Evolutionary conservation across 169 alveolate genomes (phyloP).

Genomic region (Eimeria acervulina): DNA sequence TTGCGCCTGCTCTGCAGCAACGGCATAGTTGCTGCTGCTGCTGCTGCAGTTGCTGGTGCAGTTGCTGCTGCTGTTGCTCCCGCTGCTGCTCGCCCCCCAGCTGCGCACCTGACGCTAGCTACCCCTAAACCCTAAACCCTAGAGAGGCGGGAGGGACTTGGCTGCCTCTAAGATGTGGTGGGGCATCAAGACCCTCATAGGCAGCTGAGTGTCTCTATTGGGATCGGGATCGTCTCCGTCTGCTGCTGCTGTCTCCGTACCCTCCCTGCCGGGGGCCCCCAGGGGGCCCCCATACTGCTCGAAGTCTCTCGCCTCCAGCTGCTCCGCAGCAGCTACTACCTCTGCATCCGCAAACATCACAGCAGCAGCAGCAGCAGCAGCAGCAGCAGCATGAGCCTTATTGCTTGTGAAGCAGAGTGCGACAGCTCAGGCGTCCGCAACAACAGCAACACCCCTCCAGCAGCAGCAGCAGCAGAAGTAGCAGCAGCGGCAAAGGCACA

Average conservation of each 20-base stretch:
- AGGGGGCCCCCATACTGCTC: slow-evolving; percentile 57
- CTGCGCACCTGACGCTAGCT: neutral
- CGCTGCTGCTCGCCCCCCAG: neutral
- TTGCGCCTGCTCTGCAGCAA: neutral
- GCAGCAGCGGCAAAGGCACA: slow-evolving; percentile 6
- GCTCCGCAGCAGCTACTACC: slow-evolving; percentile 31
- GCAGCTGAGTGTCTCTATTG: neutral
- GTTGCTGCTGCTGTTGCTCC: neutral
- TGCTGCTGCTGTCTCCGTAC: slow-evolving; percentile 6
- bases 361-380: slow-evolving; percentile 29
- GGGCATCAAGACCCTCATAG: slow-evolving; percentile 39
- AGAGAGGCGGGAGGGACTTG: slow-evolving; percentile 40
- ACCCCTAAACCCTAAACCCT: slow-evolving; percentile 56
- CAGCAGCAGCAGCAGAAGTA: neutral
- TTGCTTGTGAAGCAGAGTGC: neutral
- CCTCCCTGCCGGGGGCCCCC: neutral
- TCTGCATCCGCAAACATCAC: slow-evolving; percentile 14
- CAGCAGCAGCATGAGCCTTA: slow-evolving; percentile 9
- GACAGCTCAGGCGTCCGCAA: neutral
- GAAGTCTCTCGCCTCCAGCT: slow-evolving; percentile 47
- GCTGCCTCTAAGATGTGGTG: slow-evolving; percentile 38
- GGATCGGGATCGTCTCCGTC: neutral
- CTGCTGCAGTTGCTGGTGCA: neutral
- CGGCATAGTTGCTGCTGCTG: neutral
- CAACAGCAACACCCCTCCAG: neutral